These are phyloP conservation scores for Botrytis tulipae DNA, from an alignment of 2,329 filamentous ascomycete genomes.

Conservation along the genomic window DNA sequence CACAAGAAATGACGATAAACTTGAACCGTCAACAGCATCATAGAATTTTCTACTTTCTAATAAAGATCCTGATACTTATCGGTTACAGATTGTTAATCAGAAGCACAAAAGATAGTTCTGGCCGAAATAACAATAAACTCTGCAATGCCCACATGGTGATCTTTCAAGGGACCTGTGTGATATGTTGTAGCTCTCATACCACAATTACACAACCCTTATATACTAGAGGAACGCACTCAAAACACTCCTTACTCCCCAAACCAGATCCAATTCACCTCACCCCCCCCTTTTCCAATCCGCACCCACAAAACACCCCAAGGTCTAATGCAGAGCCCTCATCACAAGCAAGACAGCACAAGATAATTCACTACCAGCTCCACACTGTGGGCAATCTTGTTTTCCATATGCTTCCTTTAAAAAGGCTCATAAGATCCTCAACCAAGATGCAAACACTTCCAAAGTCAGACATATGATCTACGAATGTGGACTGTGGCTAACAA, in stretches of 20 bases:
- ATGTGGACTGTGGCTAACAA: neutral
- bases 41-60: neutral
- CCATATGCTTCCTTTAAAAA: neutral
- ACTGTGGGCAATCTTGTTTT: neutral
- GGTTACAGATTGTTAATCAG: fast-evolving
- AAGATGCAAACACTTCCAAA: neutral
- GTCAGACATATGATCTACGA: neutral
- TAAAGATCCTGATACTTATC: neutral
- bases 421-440: neutral
- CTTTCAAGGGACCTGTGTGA: no score
- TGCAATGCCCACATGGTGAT: no score
- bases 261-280: no score
- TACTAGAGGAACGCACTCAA: neutral
- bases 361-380: neutral
- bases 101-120: fast-evolving
- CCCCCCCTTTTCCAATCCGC: neutral
- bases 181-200: neutral
- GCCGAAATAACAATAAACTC: neutral
- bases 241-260: neutral
- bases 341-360: no score
- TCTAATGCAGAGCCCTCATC: neutral
- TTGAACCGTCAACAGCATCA: neutral
- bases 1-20: neutral
- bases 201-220: neutral
- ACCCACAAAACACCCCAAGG: no score